A percentile compares a stretch with the other conserved stretches of the same genome.
phyloP scores from a whole-genome alignment of 345 rosid species.

The Linum usitatissimum region DNA sequence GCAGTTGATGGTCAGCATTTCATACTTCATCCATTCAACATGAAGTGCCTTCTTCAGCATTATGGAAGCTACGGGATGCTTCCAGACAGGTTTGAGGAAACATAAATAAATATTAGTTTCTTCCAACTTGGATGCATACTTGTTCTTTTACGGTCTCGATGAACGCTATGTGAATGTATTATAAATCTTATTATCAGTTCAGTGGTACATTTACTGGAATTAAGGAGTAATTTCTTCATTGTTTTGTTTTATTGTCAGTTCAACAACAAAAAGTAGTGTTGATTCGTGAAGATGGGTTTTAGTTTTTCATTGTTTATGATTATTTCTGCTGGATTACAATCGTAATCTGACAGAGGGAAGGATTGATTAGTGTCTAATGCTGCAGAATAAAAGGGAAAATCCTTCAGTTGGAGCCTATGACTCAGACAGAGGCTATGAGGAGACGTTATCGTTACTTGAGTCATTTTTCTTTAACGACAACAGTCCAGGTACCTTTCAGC shows the following conservation, averaged over 20 bases:
- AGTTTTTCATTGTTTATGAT: not conserved
- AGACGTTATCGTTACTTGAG: constrained; percentile 81
- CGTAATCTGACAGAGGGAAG: not conserved
- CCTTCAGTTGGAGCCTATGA: constrained; percentile 69
- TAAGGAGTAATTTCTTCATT: no score
- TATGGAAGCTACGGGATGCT: constrained; percentile 71
- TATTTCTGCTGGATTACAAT: not conserved
- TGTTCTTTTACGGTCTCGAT: not conserved
- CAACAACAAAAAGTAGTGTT: not conserved
- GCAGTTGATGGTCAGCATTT: constrained; percentile 85
- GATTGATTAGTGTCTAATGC: not conserved
- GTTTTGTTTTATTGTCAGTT: no score
- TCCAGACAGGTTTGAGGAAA: constrained; percentile 44
- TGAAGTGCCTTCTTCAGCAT: constrained; percentile 84
- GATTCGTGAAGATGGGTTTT: not conserved
- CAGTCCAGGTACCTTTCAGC: constrained; percentile 46
- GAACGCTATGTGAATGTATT: not conserved
- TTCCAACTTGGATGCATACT: not conserved
- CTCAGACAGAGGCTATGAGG: constrained; percentile 76
- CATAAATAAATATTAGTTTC: not conserved
- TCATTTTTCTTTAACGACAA: constrained; percentile 83
- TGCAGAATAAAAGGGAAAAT: constrained; percentile 74
- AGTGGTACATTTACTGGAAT: not conserved
- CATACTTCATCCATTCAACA: constrained; percentile 70
- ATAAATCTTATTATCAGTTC: not conserved